Base-by-base conservation (phyloP, 75 land plant genomes). In the Ceratopteris richardii region DNA sequence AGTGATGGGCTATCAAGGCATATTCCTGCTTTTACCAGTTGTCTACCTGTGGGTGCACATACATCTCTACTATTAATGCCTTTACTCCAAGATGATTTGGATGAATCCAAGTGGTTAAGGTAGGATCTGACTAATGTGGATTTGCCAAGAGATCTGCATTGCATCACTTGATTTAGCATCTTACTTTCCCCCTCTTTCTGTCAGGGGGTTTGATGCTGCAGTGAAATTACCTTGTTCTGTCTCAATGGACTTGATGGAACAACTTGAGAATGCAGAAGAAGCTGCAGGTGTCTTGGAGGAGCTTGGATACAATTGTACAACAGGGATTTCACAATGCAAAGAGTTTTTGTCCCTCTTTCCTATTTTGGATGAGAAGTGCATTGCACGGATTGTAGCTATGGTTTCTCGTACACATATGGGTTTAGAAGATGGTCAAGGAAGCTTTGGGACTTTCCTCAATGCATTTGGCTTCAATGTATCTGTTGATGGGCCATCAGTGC, bases 251-350 rank as follows among this genome's bases (percentile, higher is more conserved):
- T 27, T 84, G 36, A 26, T 92, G 56, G 72, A 60, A 16, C 84
- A 87, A 37, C 73, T 87, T 58, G 83, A 81, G 43, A 70, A 68
- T 51, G 86, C 83, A 64, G 76, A 58, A 31, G 75, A 77, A 58
- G 71, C 80, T 76, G 82, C 67, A 44, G 82, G 72, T 57, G 57
- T 89, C 14, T 62, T 94, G 73, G 81, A 64, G 58, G 98, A 94
- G 72, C 76, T 94, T 31, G 98, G 98, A n/a, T 88, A 88, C 76
- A 86, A 79, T 44, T 94, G 98, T 71, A 83, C 90, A 0, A 54
- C 68, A 28, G 66, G 71, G 66, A 67, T 58, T 23, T 40, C 77
- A 12, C 82, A 77, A n/a, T 94, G 90, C 79, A 83, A 83, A 66
- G 83, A 83, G 58, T 68, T 89, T 29, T 54, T 94, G 0, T 83